A percentile compares a stretch with the other conserved stretches of the same genome.
These are phyloP conservation scores for Glutinoglossum americanum DNA, from an alignment of 495 filamentous ascomycete genomes.

Conservation along the genomic window DNA sequence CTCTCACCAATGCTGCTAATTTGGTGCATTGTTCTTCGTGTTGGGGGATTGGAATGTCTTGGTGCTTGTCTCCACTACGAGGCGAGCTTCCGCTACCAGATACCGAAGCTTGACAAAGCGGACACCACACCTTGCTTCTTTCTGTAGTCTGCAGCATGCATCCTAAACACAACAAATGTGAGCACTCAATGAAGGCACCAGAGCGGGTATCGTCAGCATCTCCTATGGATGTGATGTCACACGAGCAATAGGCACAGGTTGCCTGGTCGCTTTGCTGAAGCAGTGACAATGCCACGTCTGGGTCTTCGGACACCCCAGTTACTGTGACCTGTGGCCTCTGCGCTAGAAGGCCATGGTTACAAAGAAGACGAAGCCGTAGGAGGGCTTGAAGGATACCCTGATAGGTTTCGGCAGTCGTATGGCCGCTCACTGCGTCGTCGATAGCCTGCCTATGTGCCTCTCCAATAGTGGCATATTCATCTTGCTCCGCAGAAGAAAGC, in stretches of 20 bases:
- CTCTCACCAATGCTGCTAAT: neutral
- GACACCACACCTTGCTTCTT: neutral
- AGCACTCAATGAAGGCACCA: neutral
- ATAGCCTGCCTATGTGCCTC: neutral
- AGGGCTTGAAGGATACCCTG: conserved; percentile 7
- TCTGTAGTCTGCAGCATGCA: neutral
- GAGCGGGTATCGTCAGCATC: neutral
- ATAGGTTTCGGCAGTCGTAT: conserved; percentile 4
- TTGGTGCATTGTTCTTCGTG: too few relatives aligned
- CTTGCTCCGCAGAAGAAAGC: neutral
- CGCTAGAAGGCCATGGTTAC: conserved; percentile 6
- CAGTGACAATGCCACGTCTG: neutral
- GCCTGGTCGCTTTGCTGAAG: neutral
- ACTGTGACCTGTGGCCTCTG: neutral
- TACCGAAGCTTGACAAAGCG: too few relatives aligned
- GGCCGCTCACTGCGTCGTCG: neutral
- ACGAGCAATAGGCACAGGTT: conserved; percentile 4
- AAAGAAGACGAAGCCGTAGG: conserved; percentile 7
- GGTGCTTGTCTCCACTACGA: too few relatives aligned
- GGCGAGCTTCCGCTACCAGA: too few relatives aligned
- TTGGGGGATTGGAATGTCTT: too few relatives aligned
- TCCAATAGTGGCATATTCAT: neutral
- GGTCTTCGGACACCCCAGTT: neutral
- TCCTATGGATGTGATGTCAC: neutral
- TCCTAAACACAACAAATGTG: conserved; percentile 1